These are phyloP conservation scores for Cladosporium sp. DNA, from an alignment of 2,329 filamentous ascomycete species.

Conservation along the genomic window DNA sequence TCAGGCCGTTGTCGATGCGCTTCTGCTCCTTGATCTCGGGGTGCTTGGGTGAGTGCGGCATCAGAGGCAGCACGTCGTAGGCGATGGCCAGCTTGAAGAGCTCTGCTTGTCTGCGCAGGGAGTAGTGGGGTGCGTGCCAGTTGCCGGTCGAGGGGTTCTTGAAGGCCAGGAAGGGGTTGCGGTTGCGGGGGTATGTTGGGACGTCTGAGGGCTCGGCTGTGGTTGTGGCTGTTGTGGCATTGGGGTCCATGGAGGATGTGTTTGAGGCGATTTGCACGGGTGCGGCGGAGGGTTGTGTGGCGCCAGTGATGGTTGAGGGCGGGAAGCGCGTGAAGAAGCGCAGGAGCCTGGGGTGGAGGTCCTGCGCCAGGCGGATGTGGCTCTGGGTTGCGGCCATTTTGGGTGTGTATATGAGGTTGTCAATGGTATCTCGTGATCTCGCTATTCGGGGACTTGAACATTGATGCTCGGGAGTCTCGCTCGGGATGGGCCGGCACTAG, in stretches of 20 bases:
- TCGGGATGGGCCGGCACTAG: constrained; percentile 16
- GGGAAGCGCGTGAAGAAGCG: constrained; percentile 91
- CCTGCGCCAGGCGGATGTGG: constrained; percentile 58
- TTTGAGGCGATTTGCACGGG: constrained; percentile 27
- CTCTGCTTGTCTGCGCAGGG: constrained; percentile 84
- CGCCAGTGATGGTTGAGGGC: constrained; percentile 49
- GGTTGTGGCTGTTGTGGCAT: constrained; percentile 44
- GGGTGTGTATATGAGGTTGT: constrained; percentile 18
- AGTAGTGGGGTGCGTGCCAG: constrained; percentile 83
- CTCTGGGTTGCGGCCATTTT: constrained; percentile 27
- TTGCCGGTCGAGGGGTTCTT: constrained; percentile 77
- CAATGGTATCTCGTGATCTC: constrained; percentile 1
- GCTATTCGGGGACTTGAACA: neutral
- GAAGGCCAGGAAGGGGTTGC: constrained; percentile 79
- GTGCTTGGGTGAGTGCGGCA: constrained; percentile 39
- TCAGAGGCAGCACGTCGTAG: constrained; percentile 42
- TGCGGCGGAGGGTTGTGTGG: constrained; percentile 9
- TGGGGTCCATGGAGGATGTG: constrained; percentile 47
- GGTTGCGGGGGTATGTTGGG: constrained; percentile 42
- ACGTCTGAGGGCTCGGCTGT: constrained; percentile 29
- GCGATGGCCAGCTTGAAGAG: constrained; percentile 81
- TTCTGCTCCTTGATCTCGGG: constrained; percentile 66
- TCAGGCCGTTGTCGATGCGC: constrained; percentile 75
- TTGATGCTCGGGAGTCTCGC: constrained; percentile 19
- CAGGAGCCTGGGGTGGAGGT: constrained; percentile 74